These are phyloP conservation scores for Pulveroboletus frians DNA, from an alignment of 768 basidiomycete genomes.

Conservation along the genomic window DNA sequence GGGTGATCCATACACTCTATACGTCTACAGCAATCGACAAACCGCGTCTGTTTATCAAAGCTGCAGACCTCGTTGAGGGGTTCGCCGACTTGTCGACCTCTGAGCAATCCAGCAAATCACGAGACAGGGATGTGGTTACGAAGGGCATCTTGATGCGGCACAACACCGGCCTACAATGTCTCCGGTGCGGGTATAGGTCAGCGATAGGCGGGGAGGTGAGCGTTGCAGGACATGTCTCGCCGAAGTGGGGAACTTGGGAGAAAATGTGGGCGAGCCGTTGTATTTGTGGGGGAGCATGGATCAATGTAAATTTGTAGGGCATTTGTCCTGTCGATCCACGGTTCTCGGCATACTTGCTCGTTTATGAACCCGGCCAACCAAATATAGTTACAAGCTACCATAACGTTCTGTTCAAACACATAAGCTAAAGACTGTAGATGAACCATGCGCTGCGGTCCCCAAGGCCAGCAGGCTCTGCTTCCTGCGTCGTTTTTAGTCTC, in stretches of 20 bases:
- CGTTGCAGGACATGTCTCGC: conserved; percentile 32
- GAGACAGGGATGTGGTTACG: conserved; percentile 54
- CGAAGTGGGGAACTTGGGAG: conserved; percentile 60
- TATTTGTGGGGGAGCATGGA: conserved; percentile 70
- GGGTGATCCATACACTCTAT: conserved; percentile 42
- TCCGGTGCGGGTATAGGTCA: conserved; percentile 60
- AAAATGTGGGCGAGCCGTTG: conserved; percentile 55
- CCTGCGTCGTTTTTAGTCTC: conserved; percentile 27
- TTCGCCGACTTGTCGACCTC: conserved; percentile 39
- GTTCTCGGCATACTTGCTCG: neutral
- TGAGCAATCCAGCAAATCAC: conserved; percentile 36
- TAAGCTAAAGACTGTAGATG: conserved; percentile 39
- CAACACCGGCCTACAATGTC: conserved; percentile 40
- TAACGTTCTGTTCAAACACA: neutral
- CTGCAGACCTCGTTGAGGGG: conserved; percentile 65
- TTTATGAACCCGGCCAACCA: neutral
- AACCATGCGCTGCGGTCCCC: conserved; percentile 55
- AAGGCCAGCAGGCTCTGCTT: conserved; percentile 37
- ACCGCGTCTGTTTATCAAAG: conserved; percentile 65
- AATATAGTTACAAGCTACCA: neutral
- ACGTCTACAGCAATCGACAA: conserved; percentile 54
- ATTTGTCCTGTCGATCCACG: neutral
- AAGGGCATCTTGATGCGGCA: conserved; percentile 48
- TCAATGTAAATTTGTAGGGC: conserved; percentile 14
- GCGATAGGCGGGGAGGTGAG: conserved; percentile 35